Evolutionary conservation across 2,329 filamentous ascomycete genomes (phyloP).

Genomic region (Mycosphaerelloides madeirae): DNA sequence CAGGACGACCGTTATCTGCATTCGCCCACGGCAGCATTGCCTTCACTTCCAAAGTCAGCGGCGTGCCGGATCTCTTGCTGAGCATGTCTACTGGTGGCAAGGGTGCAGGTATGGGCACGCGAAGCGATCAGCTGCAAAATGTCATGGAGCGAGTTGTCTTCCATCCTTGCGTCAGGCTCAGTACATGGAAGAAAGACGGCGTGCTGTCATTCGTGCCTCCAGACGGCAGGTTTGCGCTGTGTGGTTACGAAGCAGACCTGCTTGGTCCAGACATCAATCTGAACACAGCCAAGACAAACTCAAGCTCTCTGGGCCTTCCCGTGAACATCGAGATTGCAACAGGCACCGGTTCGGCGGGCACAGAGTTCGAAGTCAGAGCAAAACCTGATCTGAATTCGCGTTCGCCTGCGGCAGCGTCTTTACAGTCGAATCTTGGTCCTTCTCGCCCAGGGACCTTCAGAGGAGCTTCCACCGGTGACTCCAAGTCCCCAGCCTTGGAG

Average conservation of each 20-base stretch:
- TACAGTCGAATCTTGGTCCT: constrained; percentile 26
- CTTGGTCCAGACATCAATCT: constrained; percentile 59
- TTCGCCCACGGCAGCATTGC: constrained; percentile 88
- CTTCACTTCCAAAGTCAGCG: constrained; percentile 92
- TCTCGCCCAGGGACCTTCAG: constrained; percentile 21
- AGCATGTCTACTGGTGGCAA: constrained; percentile 75
- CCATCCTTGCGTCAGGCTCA: constrained; percentile 87
- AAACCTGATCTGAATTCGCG: constrained; percentile 40
- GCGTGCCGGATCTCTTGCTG: constrained; percentile 83
- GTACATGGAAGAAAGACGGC: constrained; percentile 83
- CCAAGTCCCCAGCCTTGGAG: constrained; percentile 52
- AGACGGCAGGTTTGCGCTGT: constrained; percentile 87
- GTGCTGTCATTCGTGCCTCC: constrained; percentile 95
- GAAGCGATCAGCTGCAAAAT: constrained; percentile 31
- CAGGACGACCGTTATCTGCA: constrained; percentile 78
- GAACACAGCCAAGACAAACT: constrained; percentile 17
- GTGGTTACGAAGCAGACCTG: constrained; percentile 90
- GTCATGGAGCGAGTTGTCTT: constrained; percentile 88
- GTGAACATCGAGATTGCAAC: constrained; percentile 78
- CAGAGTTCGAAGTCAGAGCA: constrained; percentile 86
- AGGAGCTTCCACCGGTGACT: constrained; percentile 19
- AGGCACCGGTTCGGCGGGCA: constrained; percentile 65
- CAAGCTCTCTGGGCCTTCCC: constrained; percentile 64
- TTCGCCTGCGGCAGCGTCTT: constrained; percentile 26
- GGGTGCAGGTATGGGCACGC: constrained; percentile 65